Evolutionary conservation across 441 rosid species (phyloP).

Genomic region (Metrosideros polymorpha): DNA sequence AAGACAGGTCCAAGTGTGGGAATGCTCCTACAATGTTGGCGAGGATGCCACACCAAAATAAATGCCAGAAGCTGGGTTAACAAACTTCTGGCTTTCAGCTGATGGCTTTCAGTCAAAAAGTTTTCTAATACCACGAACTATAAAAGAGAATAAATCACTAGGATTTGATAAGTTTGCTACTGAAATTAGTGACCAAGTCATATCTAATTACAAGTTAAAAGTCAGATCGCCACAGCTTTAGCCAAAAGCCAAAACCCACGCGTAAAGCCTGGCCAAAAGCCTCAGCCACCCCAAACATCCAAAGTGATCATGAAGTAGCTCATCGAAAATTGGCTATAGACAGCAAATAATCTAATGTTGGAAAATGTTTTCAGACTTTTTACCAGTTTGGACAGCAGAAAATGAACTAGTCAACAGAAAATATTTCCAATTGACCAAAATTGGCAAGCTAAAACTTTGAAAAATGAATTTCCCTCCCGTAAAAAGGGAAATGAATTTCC

Average conservation of each 20-base stretch:
- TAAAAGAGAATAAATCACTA: not conserved
- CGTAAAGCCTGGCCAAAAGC: not conserved
- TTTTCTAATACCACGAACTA: not conserved
- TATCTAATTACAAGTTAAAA: not conserved
- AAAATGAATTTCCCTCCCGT: not conserved
- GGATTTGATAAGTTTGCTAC: not conserved
- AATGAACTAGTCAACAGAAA: not conserved
- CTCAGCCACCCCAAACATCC: not conserved
- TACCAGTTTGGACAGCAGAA: not conserved
- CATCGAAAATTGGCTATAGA: not conserved
- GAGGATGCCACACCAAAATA: not conserved
- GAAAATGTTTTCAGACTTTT: not conserved
- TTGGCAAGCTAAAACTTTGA: not conserved
- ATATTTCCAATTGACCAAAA: not conserved
- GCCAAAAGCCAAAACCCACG: not conserved
- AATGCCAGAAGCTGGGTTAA: not conserved
- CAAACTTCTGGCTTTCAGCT: not conserved
- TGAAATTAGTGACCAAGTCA: not conserved
- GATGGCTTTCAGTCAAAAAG: not conserved
- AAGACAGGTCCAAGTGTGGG: not conserved
- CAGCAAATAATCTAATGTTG: not conserved
- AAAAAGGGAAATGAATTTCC: not conserved
- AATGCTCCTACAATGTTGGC: not conserved
- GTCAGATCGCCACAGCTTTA: not conserved
- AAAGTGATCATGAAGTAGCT: not conserved